Evolutionary conservation across 2,329 filamentous ascomycete species (phyloP), one percentile per base, ranked within the genome.

Genomic region (Neonectria sp.): DNA sequence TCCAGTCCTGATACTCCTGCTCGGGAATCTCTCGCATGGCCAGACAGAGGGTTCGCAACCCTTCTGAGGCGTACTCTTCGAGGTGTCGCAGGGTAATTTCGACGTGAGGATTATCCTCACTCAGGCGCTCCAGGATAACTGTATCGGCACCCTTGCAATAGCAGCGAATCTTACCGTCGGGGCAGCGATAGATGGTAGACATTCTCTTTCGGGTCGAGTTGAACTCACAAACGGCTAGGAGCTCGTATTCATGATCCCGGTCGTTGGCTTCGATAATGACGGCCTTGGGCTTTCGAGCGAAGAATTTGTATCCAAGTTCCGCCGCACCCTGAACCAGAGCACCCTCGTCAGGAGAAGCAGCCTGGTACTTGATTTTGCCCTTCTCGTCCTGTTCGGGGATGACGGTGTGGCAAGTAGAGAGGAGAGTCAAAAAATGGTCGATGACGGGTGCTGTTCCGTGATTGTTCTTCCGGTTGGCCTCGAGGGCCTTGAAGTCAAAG

Each of bases 61-160:
- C 97, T 74, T 99, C 96, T 0, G 95, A 97, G 7, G 96, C 96
- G 79, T 99, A 99, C 77, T 99, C 97, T 82, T 99, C 97, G n/a
- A 99, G 87, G 80, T 99, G 97, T 63, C 95, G 91, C 69, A 98
- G 84, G 1, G 96, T 99, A n/a, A 88, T 85, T 78, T 99, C 96
- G 2, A 97, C 93, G 70, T 94, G 93, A 1, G 93, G 92, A 76
- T 97, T 97, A 72, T 96, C 89, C 46, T 92, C 88, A 71, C 91
- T 90, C 15, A 99, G 86, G 24, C 97, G 92, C 80, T 99, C 97
- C 60, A 99, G 84, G 73, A 99, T 99, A 57, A 99, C 96, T 2
- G 96, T 99, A 79, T 99, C 96, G 52, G 96, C 96, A 75, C 96
- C 96, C 83, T 99, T 99, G 83, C 92, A 95, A 82, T 98, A 99